Evolutionary conservation across 768 basidiomycete genomes (phyloP).

Genomic region (Boletus edulis): DNA sequence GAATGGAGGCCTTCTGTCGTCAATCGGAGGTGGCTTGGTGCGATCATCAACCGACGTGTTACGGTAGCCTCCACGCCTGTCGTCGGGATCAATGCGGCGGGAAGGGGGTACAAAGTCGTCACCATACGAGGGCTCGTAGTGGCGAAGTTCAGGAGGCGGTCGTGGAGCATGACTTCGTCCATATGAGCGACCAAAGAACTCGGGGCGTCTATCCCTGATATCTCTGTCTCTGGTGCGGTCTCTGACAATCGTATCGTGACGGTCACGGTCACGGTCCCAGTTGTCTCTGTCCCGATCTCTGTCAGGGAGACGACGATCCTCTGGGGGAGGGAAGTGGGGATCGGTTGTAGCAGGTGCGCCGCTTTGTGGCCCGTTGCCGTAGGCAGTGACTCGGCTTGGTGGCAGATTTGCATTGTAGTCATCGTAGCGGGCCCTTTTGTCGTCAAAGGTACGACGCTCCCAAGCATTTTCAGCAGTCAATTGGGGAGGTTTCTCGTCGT

Average conservation of each 20-base stretch:
- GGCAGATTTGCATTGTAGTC: slow-evolving; percentile 22
- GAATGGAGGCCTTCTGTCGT: slow-evolving; percentile 30
- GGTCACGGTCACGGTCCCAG: slow-evolving; percentile 36
- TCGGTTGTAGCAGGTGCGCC: slow-evolving; percentile 8
- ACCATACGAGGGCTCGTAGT: slow-evolving; percentile 46
- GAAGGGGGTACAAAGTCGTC: slow-evolving; percentile 31
- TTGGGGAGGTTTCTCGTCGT: slow-evolving; percentile 25
- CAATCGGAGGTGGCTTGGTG: slow-evolving; percentile 24
- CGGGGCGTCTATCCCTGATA: slow-evolving; percentile 35
- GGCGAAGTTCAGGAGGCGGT: slow-evolving; percentile 46
- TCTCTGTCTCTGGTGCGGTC: slow-evolving; percentile 35
- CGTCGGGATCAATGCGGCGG: slow-evolving; percentile 34
- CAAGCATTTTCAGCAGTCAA: slow-evolving; percentile 25
- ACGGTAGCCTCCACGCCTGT: slow-evolving; percentile 26
- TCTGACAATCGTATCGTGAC: slow-evolving; percentile 23
- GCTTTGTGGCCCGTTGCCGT: slow-evolving; percentile 13
- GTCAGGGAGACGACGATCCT: slow-evolving; percentile 34
- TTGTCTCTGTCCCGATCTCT: slow-evolving; percentile 31
- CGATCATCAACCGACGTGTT: slow-evolving; percentile 21
- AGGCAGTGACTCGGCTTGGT: slow-evolving; percentile 1
- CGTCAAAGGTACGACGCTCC: slow-evolving; percentile 29
- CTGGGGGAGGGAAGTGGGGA: slow-evolving; percentile 16
- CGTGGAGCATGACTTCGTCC: slow-evolving; percentile 39
- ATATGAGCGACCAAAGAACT: slow-evolving; percentile 38
- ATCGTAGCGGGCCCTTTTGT: slow-evolving; percentile 29